Evolutionary conservation across 1,284 basidiomycete genomes (phyloP).

Genomic region (Bjerkandera adusta): DNA sequence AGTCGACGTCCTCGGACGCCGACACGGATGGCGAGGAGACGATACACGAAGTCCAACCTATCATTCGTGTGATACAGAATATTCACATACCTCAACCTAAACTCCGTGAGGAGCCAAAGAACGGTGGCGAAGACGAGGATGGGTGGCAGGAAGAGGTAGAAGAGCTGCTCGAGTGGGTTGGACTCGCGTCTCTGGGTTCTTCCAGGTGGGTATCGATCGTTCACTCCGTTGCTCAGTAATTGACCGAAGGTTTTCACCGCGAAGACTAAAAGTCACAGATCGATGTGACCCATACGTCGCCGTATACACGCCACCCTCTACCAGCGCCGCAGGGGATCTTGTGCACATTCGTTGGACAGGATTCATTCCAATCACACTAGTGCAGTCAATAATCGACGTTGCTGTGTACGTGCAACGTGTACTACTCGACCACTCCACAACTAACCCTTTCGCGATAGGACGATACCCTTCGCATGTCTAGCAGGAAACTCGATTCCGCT

Average conservation of each 20-base stretch:
- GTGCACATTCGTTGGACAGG: conserved; percentile 59
- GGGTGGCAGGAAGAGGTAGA: conserved; percentile 48
- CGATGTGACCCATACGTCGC: conserved; percentile 44
- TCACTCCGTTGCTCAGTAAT: not conserved
- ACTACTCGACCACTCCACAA: not conserved
- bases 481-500: conserved; percentile 20
- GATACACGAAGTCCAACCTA: conserved; percentile 15
- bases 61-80: conserved; percentile 2
- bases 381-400: conserved; percentile 45
- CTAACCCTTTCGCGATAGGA: not conserved
- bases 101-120: conserved; percentile 15
- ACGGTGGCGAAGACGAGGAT: conserved; percentile 38
- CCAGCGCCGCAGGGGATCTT: conserved; percentile 41
- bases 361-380: conserved; percentile 47
- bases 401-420: conserved; percentile 34
- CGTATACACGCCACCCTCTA: conserved; percentile 43
- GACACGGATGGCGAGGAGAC: not conserved
- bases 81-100: conserved; percentile 15
- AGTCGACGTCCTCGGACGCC: conserved; percentile 9
- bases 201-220: conserved; percentile 34
- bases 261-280: conserved; percentile 38
- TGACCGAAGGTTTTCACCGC: not conserved
- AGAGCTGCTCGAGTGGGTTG: conserved; percentile 66
- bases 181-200: conserved; percentile 51
- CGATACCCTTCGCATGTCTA: conserved; percentile 18